A percentile compares a stretch with the other conserved stretches of the same genome.
phyloP scores from a whole-genome alignment of 495 filamentous ascomycete genomes.

The Thermothielavioides terrestris region DNA sequence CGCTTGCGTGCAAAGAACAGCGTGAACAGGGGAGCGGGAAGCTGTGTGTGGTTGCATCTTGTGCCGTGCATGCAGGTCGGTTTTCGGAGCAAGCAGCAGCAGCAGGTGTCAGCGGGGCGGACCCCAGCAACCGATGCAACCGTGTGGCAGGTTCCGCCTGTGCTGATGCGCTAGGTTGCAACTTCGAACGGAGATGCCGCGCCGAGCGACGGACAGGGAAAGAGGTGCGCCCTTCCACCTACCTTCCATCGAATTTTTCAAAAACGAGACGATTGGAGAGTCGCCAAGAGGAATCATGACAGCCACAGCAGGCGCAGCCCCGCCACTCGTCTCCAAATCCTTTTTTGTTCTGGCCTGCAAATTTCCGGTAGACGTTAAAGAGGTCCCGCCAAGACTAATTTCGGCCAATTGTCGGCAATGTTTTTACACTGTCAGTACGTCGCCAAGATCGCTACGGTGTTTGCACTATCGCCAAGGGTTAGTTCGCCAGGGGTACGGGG shows the following conservation, averaged over 20 bases:
- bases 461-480: no score
- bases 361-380: no score
- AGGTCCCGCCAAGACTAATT: no score
- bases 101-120: no score
- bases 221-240: not conserved
- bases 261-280: no score
- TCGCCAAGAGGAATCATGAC: no score
- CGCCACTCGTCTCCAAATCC: no score
- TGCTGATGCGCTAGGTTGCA: not conserved
- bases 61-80: conserved; percentile 2
- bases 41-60: not conserved
- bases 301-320: no score
- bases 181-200: conserved; percentile 4
- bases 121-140: not conserved
- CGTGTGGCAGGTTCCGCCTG: not conserved
- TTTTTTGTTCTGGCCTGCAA: not conserved
- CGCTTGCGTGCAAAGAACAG: not conserved
- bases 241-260: not conserved
- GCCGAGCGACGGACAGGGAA: not conserved
- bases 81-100: not conserved
- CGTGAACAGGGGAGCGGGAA: not conserved
- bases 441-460: no score
- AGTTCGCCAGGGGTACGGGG: no score
- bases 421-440: no score
- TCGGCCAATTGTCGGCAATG: no score